A percentile compares a stretch with the other conserved stretches of the same genome.
Evolutionary conservation across 2,329 filamentous ascomycete genomes (phyloP).

Genomic region (Aspergillus jensenii): DNA sequence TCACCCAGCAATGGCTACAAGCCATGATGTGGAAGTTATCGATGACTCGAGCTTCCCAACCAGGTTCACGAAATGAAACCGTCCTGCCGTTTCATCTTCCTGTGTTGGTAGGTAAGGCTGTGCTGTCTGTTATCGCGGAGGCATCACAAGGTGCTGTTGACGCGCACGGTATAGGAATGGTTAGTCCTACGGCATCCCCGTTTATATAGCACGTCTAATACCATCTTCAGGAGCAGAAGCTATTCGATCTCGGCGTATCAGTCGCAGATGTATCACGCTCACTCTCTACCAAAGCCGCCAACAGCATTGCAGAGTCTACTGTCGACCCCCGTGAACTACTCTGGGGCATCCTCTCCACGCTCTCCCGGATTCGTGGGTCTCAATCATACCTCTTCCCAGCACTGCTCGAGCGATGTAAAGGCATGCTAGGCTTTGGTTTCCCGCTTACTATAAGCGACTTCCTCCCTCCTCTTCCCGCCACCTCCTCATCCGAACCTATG

Average conservation of each 20-base stretch:
- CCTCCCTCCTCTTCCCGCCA: conserved; percentile 22
- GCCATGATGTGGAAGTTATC: conserved; percentile 72
- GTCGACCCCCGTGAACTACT: conserved; percentile 37
- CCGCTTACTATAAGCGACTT: conserved; percentile 30
- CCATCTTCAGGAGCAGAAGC: conserved; percentile 35
- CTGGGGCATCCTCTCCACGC: conserved; percentile 39
- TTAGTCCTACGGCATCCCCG: conserved; percentile 43
- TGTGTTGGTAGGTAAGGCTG: conserved; percentile 62
- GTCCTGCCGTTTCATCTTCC: conserved; percentile 66
- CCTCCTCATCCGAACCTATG: not conserved
- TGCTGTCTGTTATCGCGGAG: conserved; percentile 67
- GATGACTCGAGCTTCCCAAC: conserved; percentile 64
- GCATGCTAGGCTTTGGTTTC: conserved; percentile 31
- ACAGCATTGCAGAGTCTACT: conserved; percentile 30
- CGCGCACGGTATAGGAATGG: conserved; percentile 71
- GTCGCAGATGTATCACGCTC: conserved; percentile 36
- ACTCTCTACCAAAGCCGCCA: conserved; percentile 27
- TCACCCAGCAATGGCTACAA: conserved; percentile 71
- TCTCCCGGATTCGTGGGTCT: conserved; percentile 40
- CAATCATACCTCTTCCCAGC: conserved; percentile 38
- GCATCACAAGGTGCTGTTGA: conserved; percentile 76
- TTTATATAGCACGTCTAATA: not conserved
- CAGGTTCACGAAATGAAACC: conserved; percentile 54
- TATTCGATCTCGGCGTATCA: conserved; percentile 36
- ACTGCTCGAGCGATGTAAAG: conserved; percentile 32